phyloP scores from a whole-genome alignment of 306 rosid genomes.

The Hippophae rhamnoides region DNA sequence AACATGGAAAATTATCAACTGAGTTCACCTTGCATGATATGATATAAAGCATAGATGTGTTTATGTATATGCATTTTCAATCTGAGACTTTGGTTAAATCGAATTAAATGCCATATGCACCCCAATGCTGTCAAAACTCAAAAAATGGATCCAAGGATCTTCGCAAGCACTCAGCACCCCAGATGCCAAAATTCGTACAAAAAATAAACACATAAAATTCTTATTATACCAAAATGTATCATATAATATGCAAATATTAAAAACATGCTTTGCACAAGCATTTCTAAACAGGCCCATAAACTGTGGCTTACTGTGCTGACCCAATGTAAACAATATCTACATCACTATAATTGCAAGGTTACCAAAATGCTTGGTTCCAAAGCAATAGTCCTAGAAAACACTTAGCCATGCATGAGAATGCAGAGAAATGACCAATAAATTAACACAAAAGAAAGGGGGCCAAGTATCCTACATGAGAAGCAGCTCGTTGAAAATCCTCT shows the following conservation, averaged over 20 bases:
- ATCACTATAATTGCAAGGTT: not conserved
- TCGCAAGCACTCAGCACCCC: too few relatives aligned
- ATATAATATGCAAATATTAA: not conserved
- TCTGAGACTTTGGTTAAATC: too few relatives aligned
- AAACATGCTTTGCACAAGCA: too few relatives aligned
- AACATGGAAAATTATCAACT: not conserved
- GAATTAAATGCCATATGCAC: too few relatives aligned
- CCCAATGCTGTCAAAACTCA: too few relatives aligned
- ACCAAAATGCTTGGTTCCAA: not conserved
- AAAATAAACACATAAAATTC: too few relatives aligned
- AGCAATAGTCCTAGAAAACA: not conserved
- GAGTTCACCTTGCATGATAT: not conserved
- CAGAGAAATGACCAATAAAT: not conserved
- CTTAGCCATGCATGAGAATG: not conserved
- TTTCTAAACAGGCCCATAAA: not conserved
- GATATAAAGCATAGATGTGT: not conserved
- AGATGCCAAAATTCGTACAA: too few relatives aligned
- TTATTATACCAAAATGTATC: too few relatives aligned
- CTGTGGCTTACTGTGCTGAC: not conserved
- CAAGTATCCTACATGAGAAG: conserved; percentile 46
- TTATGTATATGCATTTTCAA: too few relatives aligned
- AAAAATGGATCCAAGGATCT: too few relatives aligned
- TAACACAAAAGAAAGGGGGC: conserved; percentile 8
- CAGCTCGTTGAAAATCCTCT: conserved; percentile 78
- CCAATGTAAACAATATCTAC: not conserved